Evolutionary conservation across 176 grass and related monocot species (phyloP), one percentile per base, ranked within the genome.

Genomic region (Neostapfia colusana): DNA sequence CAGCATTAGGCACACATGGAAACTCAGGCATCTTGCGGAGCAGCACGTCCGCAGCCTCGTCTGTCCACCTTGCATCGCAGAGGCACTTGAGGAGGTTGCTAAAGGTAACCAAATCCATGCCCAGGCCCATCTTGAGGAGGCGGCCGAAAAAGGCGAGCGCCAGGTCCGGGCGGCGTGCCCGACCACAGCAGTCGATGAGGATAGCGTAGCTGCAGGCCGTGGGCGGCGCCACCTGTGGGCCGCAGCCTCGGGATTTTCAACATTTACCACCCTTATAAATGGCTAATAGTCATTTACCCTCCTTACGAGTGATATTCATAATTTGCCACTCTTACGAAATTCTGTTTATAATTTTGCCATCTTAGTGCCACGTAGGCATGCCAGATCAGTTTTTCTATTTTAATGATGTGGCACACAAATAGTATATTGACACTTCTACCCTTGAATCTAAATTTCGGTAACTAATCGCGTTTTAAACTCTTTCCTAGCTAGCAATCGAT

Each of bases 121-220:
- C 28, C 39, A 69, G 38, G 20, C 65, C 67, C 13, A 43, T 42
- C 23, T 15, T 82, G 15, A 89, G 49, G 24, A 89, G 56, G 17
- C 65, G 35, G 3, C 48, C 58, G 9, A 89, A 31, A 51, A 81
- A 45, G 55, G 37, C 43, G 16, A 89, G 72, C 18, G 20, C 65
- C 0, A 85, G 65, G 44, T 70, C 67, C 14, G 66, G 20, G 7
- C 28, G 36, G 16, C 63, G 49, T 1, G 16, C 58, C 4, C 49
- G 73, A 28, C 44, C 4, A 74, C 83, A 89, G 57, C 73, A 78
- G 14, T 73, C 58, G 15, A 82, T 68, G 38, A 79, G 10, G 48
- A 78, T 73, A 0, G 3, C 27, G 23, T 82, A 82, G 58, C 60
- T 78, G 63, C 0, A 4, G 10, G 3, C 16, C 18, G 81, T 48